A percentile compares a stretch with the other conserved stretches of the same genome.
These are phyloP conservation scores for Ramularia endophylla DNA, from an alignment of 2,329 filamentous ascomycete species.

Conservation along the genomic window DNA sequence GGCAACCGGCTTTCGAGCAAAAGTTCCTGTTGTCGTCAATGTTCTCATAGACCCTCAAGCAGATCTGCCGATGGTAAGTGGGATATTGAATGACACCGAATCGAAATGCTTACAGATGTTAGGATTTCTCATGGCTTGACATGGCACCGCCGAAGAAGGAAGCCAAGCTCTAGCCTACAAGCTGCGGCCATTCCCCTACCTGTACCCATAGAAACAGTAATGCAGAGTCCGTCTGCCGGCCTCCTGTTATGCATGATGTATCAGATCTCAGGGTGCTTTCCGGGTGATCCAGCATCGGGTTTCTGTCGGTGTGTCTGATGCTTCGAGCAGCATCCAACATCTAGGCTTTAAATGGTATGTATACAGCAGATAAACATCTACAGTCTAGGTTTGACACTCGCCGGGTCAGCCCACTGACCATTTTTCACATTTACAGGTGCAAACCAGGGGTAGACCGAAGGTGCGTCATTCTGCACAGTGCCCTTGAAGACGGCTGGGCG, in stretches of 20 bases:
- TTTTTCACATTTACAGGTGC: constrained; percentile 14
- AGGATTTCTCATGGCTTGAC: constrained; percentile 29
- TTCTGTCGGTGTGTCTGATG: no score
- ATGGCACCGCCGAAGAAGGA: constrained; percentile 25
- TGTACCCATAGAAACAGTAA: no score
- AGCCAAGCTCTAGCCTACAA: constrained; percentile 21
- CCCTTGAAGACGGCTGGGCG: constrained; percentile 14
- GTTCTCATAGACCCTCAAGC: constrained; percentile 45
- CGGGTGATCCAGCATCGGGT: no score
- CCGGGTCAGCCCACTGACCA: constrained; percentile 13
- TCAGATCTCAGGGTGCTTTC: no score
- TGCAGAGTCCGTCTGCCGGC: no score
- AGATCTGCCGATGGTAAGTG: constrained; percentile 24
- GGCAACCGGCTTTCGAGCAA: constrained; percentile 44
- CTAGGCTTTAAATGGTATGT: no score
- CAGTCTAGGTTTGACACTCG: constrained; percentile 14
- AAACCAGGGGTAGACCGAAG: constrained; percentile 18
- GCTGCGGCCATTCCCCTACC: no score
- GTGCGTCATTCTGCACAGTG: constrained; percentile 15
- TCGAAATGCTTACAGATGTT: constrained; percentile 9
- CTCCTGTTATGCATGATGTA: no score
- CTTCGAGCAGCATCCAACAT: no score
- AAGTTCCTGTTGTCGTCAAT: constrained; percentile 49
- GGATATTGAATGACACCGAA: background rate
- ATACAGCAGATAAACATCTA: background rate